Percentiles rank a stretch among this genome's conserved stretches.
These are phyloP conservation scores for Saccharomyces hybrid DNA, from an alignment of 1,139 yeast species.

Conservation along the genomic window DNA sequence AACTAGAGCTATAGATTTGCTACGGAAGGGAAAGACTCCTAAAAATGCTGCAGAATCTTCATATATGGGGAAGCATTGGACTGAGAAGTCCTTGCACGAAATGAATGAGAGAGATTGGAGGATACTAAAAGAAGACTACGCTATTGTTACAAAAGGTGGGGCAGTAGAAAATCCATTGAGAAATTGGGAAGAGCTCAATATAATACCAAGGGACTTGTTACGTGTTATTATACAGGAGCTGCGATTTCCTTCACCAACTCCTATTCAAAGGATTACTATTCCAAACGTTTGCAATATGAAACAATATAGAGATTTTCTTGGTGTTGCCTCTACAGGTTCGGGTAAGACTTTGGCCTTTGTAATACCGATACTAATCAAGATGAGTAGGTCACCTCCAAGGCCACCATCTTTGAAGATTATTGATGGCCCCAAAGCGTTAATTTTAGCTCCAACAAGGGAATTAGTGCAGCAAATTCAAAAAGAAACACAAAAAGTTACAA, in stretches of 20 bases:
- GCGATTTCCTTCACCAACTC: constrained; percentile 61
- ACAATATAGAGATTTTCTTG: constrained; percentile 53
- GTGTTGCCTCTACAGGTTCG: constrained; percentile 94
- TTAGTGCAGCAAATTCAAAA: constrained; percentile 76
- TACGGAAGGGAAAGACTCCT: constrained; percentile 9
- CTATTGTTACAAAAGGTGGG: constrained; percentile 52
- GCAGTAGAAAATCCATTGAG: constrained; percentile 54
- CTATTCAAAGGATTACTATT: constrained; percentile 82
- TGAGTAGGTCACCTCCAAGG: constrained; percentile 37
- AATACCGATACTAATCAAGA: constrained; percentile 60
- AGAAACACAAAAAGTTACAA: constrained; percentile 51
- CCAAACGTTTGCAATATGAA: constrained; percentile 56
- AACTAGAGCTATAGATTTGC: constrained; percentile 8
- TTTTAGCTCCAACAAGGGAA: constrained; percentile 90
- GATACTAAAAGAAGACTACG: constrained; percentile 70
- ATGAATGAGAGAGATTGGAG: constrained; percentile 91
- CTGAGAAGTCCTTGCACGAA: constrained; percentile 47
- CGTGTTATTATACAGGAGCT: constrained; percentile 35
- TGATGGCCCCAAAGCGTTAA: constrained; percentile 60
- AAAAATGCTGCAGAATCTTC: constrained; percentile 11
- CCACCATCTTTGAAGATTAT: constrained; percentile 34
- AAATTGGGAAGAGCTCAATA: constrained; percentile 55
- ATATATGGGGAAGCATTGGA: constrained; percentile 51
- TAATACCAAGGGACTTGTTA: constrained; percentile 40
- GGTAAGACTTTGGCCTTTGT: constrained; percentile 87